Conservation (phyloP, 495 filamentous ascomycete species). For the Penicillium lividum region DNA sequence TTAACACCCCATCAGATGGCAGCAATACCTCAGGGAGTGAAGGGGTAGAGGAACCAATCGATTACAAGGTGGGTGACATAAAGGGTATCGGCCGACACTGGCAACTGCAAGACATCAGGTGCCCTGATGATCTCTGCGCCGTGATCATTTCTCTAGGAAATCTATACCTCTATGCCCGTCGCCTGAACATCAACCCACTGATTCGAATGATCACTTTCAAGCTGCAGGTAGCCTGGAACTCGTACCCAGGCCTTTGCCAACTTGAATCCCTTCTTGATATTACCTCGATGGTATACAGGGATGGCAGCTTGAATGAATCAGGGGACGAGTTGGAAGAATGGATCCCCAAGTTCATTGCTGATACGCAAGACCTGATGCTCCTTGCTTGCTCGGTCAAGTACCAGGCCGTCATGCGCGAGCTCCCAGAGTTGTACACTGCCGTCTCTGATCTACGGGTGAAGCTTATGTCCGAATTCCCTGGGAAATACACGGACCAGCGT, state of each 20-base stretch:
- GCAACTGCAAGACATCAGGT: slow-evolving; percentile 3
- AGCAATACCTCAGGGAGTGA: not conserved
- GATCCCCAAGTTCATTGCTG: slow-evolving; percentile 23
- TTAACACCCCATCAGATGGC: not conserved
- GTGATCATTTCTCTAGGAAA: slow-evolving; percentile 12
- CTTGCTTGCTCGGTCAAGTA: slow-evolving; percentile 8
- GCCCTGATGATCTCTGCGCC: slow-evolving; percentile 3
- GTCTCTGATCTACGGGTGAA: slow-evolving; percentile 5
- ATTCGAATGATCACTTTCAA: slow-evolving; percentile 17
- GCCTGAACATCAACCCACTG: slow-evolving; percentile 6
- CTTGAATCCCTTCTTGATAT: slow-evolving; percentile 14
- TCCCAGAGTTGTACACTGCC: not conserved
- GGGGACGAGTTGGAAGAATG: slow-evolving; percentile 19
- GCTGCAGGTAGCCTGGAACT: slow-evolving; percentile 30
- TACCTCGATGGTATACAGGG: not conserved
- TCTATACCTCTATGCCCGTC: slow-evolving; percentile 13
- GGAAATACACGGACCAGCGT: slow-evolving; percentile 10
- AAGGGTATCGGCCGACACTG: not conserved
- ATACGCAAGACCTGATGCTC: slow-evolving; percentile 13
- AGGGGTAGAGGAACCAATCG: not conserved
- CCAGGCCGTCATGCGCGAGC: slow-evolving; percentile 8
- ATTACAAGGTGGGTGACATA: slow-evolving; percentile 6
- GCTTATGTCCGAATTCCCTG: not conserved
- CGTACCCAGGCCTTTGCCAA: slow-evolving; percentile 16
- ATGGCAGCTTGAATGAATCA: not conserved